These are phyloP conservation scores for Arthrinium phaeospermum DNA, from an alignment of 2,329 filamentous ascomycete species.

Conservation along the genomic window DNA sequence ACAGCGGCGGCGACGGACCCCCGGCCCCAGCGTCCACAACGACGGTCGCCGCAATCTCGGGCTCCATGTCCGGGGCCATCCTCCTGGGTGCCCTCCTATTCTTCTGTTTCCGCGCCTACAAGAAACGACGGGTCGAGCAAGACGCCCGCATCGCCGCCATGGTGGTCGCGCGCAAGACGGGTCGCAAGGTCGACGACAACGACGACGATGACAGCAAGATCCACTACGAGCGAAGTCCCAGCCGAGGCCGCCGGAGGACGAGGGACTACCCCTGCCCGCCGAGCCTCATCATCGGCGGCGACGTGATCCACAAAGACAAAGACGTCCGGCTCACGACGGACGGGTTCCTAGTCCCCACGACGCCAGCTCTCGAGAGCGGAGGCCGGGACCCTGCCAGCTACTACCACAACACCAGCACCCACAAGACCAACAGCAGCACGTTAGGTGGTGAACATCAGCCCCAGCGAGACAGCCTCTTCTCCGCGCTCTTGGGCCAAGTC, in stretches of 20 bases:
- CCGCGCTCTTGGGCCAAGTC: slow-evolving; percentile 28
- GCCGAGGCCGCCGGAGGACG: slow-evolving; percentile 6
- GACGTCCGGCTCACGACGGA: slow-evolving; percentile 25
- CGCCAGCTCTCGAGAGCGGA: slow-evolving; percentile 34
- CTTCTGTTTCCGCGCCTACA: slow-evolving; percentile 32
- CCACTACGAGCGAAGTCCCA: not conserved
- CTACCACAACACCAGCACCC: not conserved
- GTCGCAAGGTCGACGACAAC: slow-evolving; percentile 9
- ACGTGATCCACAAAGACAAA: not conserved
- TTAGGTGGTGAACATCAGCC: not conserved
- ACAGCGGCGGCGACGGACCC: not conserved
- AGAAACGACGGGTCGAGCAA: slow-evolving; percentile 30
- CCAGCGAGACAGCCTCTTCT: slow-evolving; percentile 27
- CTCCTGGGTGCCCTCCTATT: slow-evolving; percentile 30
- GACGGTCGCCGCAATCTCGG: slow-evolving; percentile 33
- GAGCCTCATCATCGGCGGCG: slow-evolving; percentile 26
- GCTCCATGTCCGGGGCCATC: slow-evolving; percentile 33
- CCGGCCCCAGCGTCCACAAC: not conserved
- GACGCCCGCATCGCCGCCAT: slow-evolving; percentile 25
- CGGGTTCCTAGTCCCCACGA: slow-evolving; percentile 30
- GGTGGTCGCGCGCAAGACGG: slow-evolving; percentile 20
- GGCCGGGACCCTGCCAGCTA: slow-evolving; percentile 6
- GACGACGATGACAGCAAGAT: not conserved
- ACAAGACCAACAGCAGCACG: not conserved
- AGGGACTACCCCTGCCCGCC: slow-evolving; percentile 21